Percentiles rank a stretch among this genome's conserved stretches.
These are phyloP conservation scores for Paecilomyces variotii DNA, from an alignment of 2,329 filamentous ascomycete species.

Conservation along the genomic window DNA sequence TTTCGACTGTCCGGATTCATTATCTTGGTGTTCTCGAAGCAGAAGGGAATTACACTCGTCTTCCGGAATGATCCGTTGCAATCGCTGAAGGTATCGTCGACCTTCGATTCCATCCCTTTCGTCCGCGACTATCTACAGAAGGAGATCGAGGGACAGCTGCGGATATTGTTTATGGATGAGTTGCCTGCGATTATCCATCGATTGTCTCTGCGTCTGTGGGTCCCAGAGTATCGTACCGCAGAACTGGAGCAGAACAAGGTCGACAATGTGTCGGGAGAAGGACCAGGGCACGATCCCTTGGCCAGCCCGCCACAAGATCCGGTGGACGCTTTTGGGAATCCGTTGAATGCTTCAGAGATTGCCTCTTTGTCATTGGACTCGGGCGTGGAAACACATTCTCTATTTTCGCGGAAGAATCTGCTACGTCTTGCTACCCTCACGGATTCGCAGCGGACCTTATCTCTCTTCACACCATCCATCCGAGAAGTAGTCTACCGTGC, in stretches of 20 bases:
- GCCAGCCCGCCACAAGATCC: constrained; percentile 73
- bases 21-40: constrained; percentile 92
- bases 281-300: constrained; percentile 68
- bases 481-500: constrained; percentile 84
- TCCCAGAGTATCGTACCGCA: constrained; percentile 69
- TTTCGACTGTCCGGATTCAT: constrained; percentile 96
- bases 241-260: constrained; percentile 50
- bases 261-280: constrained; percentile 46
- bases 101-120: constrained; percentile 97
- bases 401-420: constrained; percentile 94
- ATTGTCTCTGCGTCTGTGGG: constrained; percentile 80
- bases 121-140: constrained; percentile 94
- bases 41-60: constrained; percentile 92
- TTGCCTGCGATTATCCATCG: constrained; percentile 93
- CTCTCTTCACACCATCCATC: constrained; percentile 86
- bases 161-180: constrained; percentile 96
- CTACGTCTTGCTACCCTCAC: constrained; percentile 72
- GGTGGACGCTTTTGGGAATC: constrained; percentile 70
- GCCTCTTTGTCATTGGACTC: constrained; percentile 72
- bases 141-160: constrained; percentile 88
- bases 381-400: constrained; percentile 70
- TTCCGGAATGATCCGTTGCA: constrained; percentile 98
- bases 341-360: constrained; percentile 65
- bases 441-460: constrained; percentile 83
- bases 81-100: constrained; percentile 95